Evolutionary conservation across 371 early-diverging fungal genomes (phyloP).

Genomic region (Gilbertella persicaria): DNA sequence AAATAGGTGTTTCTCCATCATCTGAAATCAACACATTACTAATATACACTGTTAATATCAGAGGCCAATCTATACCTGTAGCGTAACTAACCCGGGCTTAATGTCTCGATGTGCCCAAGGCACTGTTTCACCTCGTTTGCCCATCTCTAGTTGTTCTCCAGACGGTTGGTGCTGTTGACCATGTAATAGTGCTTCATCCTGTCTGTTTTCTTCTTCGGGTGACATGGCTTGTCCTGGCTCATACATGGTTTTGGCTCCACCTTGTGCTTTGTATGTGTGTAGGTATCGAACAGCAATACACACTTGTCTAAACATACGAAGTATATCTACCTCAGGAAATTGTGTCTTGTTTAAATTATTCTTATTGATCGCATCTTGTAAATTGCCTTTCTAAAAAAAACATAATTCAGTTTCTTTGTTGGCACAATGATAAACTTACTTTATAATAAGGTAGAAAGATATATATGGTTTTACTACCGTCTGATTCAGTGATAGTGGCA

Average conservation of each 20-base stretch:
- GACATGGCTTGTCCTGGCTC: slow-evolving; percentile 20
- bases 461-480: slow-evolving; percentile 63
- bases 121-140: slow-evolving; percentile 38
- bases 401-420: not conserved
- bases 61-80: slow-evolving; percentile 3
- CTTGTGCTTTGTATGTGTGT: slow-evolving; percentile 59
- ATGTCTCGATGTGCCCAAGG: slow-evolving; percentile 73
- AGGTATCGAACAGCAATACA: slow-evolving; percentile 58
- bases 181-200: slow-evolving; percentile 18
- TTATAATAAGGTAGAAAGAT: slow-evolving; percentile 68
- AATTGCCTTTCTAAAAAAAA: slow-evolving; percentile 45
- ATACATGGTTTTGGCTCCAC: slow-evolving; percentile 24
- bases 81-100: slow-evolving; percentile 62
- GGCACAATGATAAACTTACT: slow-evolving; percentile 21
- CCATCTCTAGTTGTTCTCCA: slow-evolving; percentile 9
- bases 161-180: slow-evolving; percentile 16
- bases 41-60: too few species aligned
- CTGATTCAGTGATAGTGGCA: slow-evolving; percentile 53
- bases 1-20: slow-evolving; percentile 61
- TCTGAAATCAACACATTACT: slow-evolving; percentile 59
- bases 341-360: slow-evolving; percentile 44
- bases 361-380: slow-evolving; percentile 57
- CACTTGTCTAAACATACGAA: slow-evolving; percentile 55
- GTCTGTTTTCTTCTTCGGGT: slow-evolving; percentile 17
- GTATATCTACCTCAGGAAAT: slow-evolving; percentile 54